Evolutionary conservation across 2,329 filamentous ascomycete genomes (phyloP).

Genomic region (Talaromyces sp.): DNA sequence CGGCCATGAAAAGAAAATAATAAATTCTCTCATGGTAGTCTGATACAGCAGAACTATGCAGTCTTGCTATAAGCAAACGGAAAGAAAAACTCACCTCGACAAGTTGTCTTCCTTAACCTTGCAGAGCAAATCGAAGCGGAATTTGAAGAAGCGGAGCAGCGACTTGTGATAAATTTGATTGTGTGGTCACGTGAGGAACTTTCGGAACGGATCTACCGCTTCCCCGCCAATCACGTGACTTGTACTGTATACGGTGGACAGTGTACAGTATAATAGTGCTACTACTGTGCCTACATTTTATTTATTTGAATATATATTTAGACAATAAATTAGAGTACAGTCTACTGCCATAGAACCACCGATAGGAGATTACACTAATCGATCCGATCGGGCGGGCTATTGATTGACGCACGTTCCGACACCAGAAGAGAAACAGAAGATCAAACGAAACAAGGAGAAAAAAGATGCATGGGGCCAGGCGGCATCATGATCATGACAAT

Average conservation of each 20-base stretch:
- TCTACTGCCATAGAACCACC: too few species aligned
- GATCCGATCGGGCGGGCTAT: background rate
- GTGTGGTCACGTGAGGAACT: conserved; percentile 33
- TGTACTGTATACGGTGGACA: too few species aligned
- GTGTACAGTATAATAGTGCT: background rate
- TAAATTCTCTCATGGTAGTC: background rate
- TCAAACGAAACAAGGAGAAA: background rate
- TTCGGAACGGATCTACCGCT: background rate
- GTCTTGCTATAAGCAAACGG: background rate
- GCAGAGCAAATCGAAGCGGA: conserved; percentile 30
- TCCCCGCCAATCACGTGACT: background rate
- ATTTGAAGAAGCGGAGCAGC: conserved; percentile 15
- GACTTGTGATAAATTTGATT: conserved; percentile 32
- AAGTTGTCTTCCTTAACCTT: conserved; percentile 61
- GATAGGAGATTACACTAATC: background rate
- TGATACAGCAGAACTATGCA: background rate
- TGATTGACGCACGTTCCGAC: background rate
- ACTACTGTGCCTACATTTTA: too few species aligned
- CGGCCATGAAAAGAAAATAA: background rate
- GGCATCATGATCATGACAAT: background rate
- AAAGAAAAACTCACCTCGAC: conserved; percentile 48
- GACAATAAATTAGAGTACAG: background rate
- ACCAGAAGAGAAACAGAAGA: too few species aligned
- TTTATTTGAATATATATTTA: too few species aligned
- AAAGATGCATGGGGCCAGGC: too few species aligned